Evolutionary conservation across 1,284 basidiomycete genomes (phyloP).

Genomic region (Malassezia nana): DNA sequence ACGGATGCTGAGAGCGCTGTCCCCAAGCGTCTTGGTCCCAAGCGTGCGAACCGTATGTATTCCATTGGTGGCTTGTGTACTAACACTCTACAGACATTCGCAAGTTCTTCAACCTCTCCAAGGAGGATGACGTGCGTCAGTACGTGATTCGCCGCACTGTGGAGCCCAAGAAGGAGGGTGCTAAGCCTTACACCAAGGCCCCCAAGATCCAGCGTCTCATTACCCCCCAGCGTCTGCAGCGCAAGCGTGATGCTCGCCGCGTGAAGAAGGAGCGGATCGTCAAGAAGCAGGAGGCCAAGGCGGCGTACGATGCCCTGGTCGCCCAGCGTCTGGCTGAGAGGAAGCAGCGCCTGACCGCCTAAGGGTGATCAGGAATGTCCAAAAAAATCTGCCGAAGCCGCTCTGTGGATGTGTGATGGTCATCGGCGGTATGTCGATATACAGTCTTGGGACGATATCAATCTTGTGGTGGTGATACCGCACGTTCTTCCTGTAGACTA

Average conservation of each 20-base stretch:
- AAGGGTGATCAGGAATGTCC: background rate
- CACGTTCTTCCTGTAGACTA: constrained; percentile 21
- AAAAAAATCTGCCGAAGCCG: constrained; percentile 15
- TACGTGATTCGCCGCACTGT: constrained; percentile 78
- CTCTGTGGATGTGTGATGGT: constrained; percentile 8
- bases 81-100: constrained; percentile 58
- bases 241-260: constrained; percentile 81
- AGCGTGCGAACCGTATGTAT: constrained; percentile 51
- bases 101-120: constrained; percentile 92
- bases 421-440: constrained; percentile 7
- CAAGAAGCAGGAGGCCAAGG: constrained; percentile 85
- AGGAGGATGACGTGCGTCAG: constrained; percentile 96
- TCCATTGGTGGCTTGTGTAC: background rate
- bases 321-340: constrained; percentile 85
- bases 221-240: constrained; percentile 87
- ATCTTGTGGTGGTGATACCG: constrained; percentile 1
- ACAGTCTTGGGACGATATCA: constrained; percentile 19
- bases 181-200: constrained; percentile 97
- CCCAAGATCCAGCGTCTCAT: constrained; percentile 63
- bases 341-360: constrained; percentile 53
- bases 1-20: constrained; percentile 70
- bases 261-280: constrained; percentile 82
- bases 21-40: constrained; percentile 89
- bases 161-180: constrained; percentile 79
- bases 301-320: constrained; percentile 66